phyloP scores from a whole-genome alignment of 345 rosid genomes.

The Arabidopsis suecica region DNA sequence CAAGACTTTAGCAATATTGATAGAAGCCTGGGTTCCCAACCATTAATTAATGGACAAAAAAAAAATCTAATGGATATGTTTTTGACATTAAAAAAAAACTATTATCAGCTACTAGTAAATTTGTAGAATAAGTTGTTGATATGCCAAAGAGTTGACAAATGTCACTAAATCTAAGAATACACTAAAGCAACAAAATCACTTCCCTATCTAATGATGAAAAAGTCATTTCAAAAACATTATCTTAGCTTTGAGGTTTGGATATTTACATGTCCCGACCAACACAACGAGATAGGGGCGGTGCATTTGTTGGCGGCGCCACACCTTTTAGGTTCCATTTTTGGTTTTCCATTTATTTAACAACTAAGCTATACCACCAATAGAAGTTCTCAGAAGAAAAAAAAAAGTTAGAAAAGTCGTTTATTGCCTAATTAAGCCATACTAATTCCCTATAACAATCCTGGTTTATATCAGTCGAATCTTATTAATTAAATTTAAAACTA shows the following conservation, averaged over 20 bases:
- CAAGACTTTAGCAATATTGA: too few relatives aligned
- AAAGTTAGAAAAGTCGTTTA: neutral
- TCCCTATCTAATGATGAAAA: constrained; percentile 24
- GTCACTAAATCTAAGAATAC: neutral
- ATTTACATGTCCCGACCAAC: constrained; percentile 30
- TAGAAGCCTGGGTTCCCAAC: too few relatives aligned
- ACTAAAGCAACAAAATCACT: constrained; percentile 7
- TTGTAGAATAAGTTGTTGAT: neutral
- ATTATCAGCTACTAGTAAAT: neutral
- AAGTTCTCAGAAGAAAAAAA: neutral
- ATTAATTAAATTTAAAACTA: neutral
- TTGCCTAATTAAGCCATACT: neutral
- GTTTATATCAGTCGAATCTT: constrained; percentile 13
- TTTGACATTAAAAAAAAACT: neutral
- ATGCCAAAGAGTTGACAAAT: neutral
- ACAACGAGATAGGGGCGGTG: constrained; percentile 36
- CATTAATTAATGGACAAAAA: too few relatives aligned
- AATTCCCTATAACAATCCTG: neutral
- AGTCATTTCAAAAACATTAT: neutral
- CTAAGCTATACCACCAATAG: neutral
- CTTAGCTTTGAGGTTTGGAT: constrained; percentile 29
- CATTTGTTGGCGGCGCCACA: constrained; percentile 25
- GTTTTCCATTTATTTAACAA: neutral
- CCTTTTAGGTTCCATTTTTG: constrained; percentile 17
- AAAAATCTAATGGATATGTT: neutral